Percentiles rank a stretch among this genome's conserved stretches.
Evolutionary conservation across 352 stramenopile genomes (phyloP).

Genomic region (Phytophthora kernoviae): DNA sequence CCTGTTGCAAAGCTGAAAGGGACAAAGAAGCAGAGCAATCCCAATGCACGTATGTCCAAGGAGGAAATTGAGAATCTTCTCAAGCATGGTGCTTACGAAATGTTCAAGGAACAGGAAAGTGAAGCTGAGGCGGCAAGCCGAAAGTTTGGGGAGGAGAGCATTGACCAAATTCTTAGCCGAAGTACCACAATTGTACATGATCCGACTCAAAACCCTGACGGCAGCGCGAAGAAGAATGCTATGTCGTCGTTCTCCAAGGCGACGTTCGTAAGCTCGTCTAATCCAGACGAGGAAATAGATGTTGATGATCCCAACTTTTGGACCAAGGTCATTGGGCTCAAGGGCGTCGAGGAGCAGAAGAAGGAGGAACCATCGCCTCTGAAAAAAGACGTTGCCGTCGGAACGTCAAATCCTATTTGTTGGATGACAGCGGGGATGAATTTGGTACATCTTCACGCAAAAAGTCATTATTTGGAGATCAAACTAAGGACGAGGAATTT

Average conservation of each 20-base stretch:
- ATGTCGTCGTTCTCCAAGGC: conserved; percentile 94
- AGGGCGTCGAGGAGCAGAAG: conserved; percentile 69
- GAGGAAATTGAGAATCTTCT: conserved; percentile 93
- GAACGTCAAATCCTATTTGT: conserved; percentile 76
- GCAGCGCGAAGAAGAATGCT: conserved; percentile 67
- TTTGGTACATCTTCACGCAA: conserved; percentile 27
- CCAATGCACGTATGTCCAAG: conserved; percentile 75
- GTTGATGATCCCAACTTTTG: conserved; percentile 95
- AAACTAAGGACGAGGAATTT: conserved; percentile 68
- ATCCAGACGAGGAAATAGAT: conserved; percentile 88
- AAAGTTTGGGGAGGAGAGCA: conserved; percentile 97
- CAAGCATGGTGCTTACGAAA: conserved; percentile 94
- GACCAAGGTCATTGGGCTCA: conserved; percentile 92
- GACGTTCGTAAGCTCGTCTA: conserved; percentile 90
- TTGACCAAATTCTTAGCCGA: conserved; percentile 96
- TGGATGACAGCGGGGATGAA: conserved; percentile 64
- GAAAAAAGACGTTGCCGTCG: conserved; percentile 73
- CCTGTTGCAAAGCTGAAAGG: conserved; percentile 49
- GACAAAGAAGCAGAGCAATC: conserved; percentile 31
- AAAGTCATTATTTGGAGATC: conserved; percentile 23
- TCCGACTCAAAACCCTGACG: conserved; percentile 54
- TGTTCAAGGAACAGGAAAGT: conserved; percentile 92
- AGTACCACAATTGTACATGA: conserved; percentile 90
- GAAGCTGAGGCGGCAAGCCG: conserved; percentile 93
- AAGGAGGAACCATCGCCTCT: conserved; percentile 69